Base-by-base conservation (phyloP, 306 rosid species). In the Cotoneaster glaucophyllus region DNA sequence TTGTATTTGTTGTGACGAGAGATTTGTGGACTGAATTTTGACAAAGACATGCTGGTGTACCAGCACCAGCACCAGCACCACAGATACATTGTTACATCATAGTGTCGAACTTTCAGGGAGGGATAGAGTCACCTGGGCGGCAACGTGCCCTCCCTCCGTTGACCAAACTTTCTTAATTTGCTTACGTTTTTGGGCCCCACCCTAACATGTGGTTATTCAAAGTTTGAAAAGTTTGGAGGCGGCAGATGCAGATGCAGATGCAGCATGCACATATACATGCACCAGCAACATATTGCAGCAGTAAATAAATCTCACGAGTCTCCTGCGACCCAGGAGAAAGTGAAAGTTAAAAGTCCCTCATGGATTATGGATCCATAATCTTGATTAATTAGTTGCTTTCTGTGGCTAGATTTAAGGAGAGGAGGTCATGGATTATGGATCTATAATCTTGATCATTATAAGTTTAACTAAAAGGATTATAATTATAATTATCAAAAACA, bases 101-200 rank as follows among this genome's bases (percentile, higher is more conserved):
- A 28, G 45, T 28, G 77, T 62, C 69, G 29, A 44, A 63, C 31
- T 21, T 58, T 22, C 19, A n/a, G 32, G 31, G 34, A 22, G 9
- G 22, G 5, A 4, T 11, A 0, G 76, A 39, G 69, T 73, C 69
- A 74, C 44, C 39, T 28, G 77, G 77, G 70, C 77, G 77, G 77
- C 77, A 44, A 69, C 53, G 6, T 28, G 70, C 28, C 26, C 31
- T 62, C 31, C 26, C 54, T 50, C 21, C 21, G 21, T 17, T 50
- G 63, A 57, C 63, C 29, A 22, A 50, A 50, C 41, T 50, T 50
- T 18, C 54, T 17, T 50, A 61, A 59, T 4, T 37, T 21, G 45
- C 70, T 66, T 4, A 21, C 0, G 26, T 34, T 18, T 65, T 11
- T 65, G 45, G 70, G 26, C 43, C 43, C 41, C 37, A n/a, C 17